Percentiles rank a stretch among this genome's conserved stretches.
phyloP scores from a whole-genome alignment of 495 filamentous ascomycete genomes.

The Oidiodendron maius region DNA sequence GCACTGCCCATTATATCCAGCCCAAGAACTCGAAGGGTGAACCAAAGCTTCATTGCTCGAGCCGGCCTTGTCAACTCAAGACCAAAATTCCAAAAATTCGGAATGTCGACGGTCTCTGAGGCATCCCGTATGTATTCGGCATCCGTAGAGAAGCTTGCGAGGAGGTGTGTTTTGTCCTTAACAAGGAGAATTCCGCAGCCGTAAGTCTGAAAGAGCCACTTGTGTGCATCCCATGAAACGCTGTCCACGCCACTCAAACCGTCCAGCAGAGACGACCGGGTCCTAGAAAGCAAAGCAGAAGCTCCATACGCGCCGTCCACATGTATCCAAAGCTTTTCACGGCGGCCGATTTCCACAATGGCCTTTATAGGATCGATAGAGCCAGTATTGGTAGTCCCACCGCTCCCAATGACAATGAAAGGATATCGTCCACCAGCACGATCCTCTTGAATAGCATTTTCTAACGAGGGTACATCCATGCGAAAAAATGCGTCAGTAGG shows the following conservation, averaged over 20 bases:
- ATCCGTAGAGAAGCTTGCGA: neutral
- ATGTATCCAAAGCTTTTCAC: neutral
- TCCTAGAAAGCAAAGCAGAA: neutral
- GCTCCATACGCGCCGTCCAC: neutral
- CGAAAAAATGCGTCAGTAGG: neutral
- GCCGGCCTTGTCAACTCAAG: neutral
- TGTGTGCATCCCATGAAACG: too few relatives aligned
- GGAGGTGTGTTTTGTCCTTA: neutral
- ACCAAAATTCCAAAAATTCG: neutral
- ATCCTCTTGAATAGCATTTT: slow-evolving; percentile 17
- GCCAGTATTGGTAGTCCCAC: slow-evolving; percentile 27
- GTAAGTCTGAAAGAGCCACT: too few relatives aligned
- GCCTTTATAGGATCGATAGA: slow-evolving; percentile 21
- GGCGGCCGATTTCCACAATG: neutral
- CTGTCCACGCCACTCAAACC: too few relatives aligned
- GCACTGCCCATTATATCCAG: neutral
- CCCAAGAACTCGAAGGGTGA: neutral
- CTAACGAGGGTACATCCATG: neutral
- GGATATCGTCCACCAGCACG: slow-evolving; percentile 10
- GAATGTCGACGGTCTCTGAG: neutral
- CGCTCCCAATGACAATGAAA: slow-evolving; percentile 22
- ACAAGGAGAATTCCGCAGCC: neutral
- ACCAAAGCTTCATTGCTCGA: neutral
- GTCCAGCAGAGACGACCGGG: neutral
- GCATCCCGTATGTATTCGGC: neutral